Evolutionary conservation across 2,329 filamentous ascomycete species (phyloP).

Genomic region (Orbilia ellipsospora): DNA sequence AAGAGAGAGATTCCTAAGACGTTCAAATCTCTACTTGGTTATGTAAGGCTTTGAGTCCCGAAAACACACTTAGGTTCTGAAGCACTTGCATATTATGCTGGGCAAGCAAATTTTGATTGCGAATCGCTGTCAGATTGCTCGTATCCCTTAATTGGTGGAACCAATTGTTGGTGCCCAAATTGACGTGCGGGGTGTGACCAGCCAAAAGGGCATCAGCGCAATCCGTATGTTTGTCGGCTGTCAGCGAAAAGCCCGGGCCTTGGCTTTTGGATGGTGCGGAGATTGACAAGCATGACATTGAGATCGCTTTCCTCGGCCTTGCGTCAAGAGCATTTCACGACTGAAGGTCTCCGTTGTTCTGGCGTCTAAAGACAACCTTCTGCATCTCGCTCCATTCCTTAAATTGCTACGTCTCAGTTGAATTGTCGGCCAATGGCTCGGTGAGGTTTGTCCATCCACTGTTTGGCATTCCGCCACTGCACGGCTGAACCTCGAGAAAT

Average conservation of each 20-base stretch:
- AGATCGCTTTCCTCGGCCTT: constrained; percentile 2
- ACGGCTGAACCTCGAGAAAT: constrained; percentile 16
- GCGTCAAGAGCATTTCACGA: not conserved
- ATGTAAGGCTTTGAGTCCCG: not conserved
- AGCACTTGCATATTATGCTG: too few species aligned
- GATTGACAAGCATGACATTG: constrained; percentile 1
- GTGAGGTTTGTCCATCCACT: constrained; percentile 1
- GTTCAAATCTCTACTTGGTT: not conserved
- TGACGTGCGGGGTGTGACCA: constrained; percentile 45
- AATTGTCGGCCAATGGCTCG: constrained; percentile 29
- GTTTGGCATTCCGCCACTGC: constrained; percentile 23
- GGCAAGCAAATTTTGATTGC: too few species aligned
- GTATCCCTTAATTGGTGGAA: constrained; percentile 41
- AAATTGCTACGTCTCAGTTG: constrained; percentile 1
- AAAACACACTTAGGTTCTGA: too few species aligned
- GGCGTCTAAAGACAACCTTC: too few species aligned
- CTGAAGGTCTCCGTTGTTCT: too few species aligned
- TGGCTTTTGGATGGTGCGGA: constrained; percentile 3
- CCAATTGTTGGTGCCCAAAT: constrained; percentile 26
- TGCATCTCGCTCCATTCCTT: not conserved
- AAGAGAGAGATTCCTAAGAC: not conserved
- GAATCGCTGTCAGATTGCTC: constrained; percentile 8
- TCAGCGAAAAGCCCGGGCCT: constrained; percentile 32
- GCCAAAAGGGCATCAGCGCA: constrained; percentile 41
- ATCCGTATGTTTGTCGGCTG: constrained; percentile 18